These are phyloP conservation scores for Eucalyptus sp. DNA, from an alignment of 345 rosid genomes.

Conservation along the genomic window DNA sequence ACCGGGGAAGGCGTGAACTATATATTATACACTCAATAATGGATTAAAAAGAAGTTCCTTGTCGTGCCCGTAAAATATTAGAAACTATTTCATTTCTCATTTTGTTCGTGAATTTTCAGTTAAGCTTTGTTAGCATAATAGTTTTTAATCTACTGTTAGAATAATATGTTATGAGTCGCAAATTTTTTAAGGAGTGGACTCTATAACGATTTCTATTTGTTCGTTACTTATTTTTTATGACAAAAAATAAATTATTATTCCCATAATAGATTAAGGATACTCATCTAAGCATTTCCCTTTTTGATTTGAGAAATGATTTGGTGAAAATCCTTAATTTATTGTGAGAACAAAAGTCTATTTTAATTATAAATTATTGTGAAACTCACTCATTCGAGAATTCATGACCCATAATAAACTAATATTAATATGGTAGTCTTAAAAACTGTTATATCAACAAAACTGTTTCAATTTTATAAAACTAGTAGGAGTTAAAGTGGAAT, in stretches of 20 bases:
- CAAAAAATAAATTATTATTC: too few species aligned
- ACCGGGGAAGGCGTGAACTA: background rate
- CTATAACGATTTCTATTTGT: fast-evolving
- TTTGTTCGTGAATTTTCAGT: background rate
- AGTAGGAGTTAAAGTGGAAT: too few species aligned
- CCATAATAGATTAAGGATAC: background rate
- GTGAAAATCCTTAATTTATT: fast-evolving
- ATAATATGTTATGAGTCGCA: background rate
- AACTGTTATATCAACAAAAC: too few species aligned
- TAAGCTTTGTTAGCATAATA: background rate
- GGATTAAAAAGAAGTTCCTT: background rate
- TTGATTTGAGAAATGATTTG: background rate
- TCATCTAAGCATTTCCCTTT: background rate
- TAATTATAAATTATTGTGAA: too few species aligned
- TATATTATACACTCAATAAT: background rate
- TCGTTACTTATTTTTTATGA: too few species aligned
- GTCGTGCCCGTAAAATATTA: background rate
- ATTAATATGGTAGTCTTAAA: too few species aligned
- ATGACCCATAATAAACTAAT: too few species aligned
- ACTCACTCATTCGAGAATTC: fast-evolving
- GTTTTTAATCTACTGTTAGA: too few species aligned
- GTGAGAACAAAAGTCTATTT: background rate
- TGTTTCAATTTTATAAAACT: too few species aligned
- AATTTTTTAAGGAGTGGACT: too few species aligned
- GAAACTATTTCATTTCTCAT: background rate